Conservation (phyloP, 352 stramenopile species). For the Elongisporangium prolatum region DNA sequence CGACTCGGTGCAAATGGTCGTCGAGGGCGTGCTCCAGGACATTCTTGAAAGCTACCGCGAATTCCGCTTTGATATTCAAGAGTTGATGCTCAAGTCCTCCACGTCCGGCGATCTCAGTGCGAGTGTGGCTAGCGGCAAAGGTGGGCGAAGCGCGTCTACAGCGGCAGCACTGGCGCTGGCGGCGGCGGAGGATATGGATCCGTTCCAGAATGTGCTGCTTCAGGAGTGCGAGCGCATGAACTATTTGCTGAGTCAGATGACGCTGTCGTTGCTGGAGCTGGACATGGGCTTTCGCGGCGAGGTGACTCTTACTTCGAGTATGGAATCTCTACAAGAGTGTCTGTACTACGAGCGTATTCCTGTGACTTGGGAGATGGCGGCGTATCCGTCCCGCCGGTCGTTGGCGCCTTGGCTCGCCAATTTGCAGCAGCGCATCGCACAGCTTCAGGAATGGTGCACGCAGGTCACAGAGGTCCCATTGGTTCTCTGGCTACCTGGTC, state of each 20-base stretch:
- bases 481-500: slow-evolving; percentile 77
- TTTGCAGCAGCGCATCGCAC: slow-evolving; percentile 77
- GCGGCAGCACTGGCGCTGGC: slow-evolving; percentile 15
- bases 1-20: slow-evolving; percentile 73
- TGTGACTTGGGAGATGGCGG: slow-evolving; percentile 59
- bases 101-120: slow-evolving; percentile 21
- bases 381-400: slow-evolving; percentile 75
- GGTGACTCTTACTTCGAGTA: slow-evolving; percentile 81
- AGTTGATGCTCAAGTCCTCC: slow-evolving; percentile 64
- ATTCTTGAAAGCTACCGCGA: slow-evolving; percentile 89
- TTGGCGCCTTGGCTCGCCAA: slow-evolving; percentile 83
- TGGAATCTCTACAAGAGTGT: slow-evolving; percentile 79
- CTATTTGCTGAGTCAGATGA: slow-evolving; percentile 69
- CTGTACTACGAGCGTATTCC: slow-evolving; percentile 80
- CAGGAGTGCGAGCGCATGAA: slow-evolving; percentile 92
- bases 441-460: slow-evolving; percentile 85
- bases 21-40: slow-evolving; percentile 85
- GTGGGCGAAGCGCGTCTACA: slow-evolving; percentile 31
- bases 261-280: slow-evolving; percentile 68
- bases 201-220: slow-evolving; percentile 87
- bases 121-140: slow-evolving; percentile 11
- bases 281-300: slow-evolving; percentile 88
- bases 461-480: slow-evolving; percentile 73
- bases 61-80: slow-evolving; percentile 77
- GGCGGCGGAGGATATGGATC: slow-evolving; percentile 76